Conservation (phyloP, 2,329 filamentous ascomycete genomes). For the Verticillium klebahnii region DNA sequence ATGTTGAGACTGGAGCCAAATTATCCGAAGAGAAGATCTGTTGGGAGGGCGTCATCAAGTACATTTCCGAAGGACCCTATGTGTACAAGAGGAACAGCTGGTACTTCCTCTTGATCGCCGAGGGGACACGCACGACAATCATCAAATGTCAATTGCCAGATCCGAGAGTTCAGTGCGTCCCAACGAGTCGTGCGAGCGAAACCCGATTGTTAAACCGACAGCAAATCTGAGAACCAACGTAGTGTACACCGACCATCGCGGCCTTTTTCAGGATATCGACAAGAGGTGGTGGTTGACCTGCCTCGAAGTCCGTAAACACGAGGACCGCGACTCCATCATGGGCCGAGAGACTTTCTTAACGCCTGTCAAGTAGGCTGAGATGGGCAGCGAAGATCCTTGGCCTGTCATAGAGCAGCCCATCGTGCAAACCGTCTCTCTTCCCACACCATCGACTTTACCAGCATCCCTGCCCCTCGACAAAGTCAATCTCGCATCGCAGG, state of each 20-base stretch:
- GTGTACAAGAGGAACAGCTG: constrained; percentile 36
- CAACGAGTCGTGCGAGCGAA: constrained; percentile 22
- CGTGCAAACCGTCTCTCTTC: background rate
- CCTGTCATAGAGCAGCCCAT: too few relatives aligned
- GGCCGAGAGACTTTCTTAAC: constrained; percentile 28
- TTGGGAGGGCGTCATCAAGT: constrained; percentile 6
- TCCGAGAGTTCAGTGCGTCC: constrained; percentile 18
- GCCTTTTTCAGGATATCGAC: constrained; percentile 17
- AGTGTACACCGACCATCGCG: constrained; percentile 18
- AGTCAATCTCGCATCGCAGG: too few relatives aligned
- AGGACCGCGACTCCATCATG: constrained; percentile 17
- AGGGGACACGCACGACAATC: constrained; percentile 32
- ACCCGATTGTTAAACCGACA: constrained; percentile 22
- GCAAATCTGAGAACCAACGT: constrained; percentile 5
- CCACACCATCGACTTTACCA: too few relatives aligned
- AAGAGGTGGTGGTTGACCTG: constrained; percentile 17
- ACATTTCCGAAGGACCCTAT: constrained; percentile 39
- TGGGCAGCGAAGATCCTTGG: constrained; percentile 12
- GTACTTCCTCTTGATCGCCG: constrained; percentile 45
- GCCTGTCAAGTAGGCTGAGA: constrained; percentile 17
- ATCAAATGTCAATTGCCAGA: constrained; percentile 20
- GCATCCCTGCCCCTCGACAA: too few relatives aligned
- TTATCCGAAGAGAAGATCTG: constrained; percentile 10
- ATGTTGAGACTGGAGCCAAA: constrained; percentile 13
- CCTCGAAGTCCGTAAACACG: constrained; percentile 6